Percentiles rank a stretch among this genome's conserved stretches.
phyloP scores from a whole-genome alignment of 202 grass and related monocot species.

The Schoenoplectus triqueter region DNA sequence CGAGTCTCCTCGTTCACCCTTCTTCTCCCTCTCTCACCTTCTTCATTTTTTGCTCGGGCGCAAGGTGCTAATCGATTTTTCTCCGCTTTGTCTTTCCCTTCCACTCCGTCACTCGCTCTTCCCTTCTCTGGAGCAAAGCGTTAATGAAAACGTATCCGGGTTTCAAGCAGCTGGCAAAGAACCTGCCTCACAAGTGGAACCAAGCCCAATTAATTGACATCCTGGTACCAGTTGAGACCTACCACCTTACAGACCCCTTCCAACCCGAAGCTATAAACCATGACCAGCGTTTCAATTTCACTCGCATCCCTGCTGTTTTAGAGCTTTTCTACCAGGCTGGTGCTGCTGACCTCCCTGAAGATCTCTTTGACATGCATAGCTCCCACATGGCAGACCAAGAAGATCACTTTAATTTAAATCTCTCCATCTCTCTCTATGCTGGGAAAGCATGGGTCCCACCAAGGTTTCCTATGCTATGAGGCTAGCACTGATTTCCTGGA shows the following conservation, averaged over 20 bases:
- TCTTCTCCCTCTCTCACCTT: too few species aligned
- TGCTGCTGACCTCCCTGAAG: constrained; percentile 44
- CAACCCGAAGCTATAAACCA: constrained; percentile 77
- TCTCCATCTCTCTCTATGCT: neutral
- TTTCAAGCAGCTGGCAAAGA: constrained; percentile 68
- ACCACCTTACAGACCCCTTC: constrained; percentile 64
- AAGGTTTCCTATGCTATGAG: neutral
- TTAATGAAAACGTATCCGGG: constrained; percentile 67
- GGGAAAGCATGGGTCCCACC: neutral
- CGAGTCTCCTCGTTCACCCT: too few species aligned
- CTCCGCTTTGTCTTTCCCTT: too few species aligned
- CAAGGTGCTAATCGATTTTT: too few species aligned
- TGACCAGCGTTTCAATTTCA: constrained; percentile 75
- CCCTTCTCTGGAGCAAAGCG: too few species aligned
- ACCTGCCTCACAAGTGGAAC: constrained; percentile 59
- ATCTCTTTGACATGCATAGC: neutral
- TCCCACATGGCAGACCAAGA: neutral
- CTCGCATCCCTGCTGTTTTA: constrained; percentile 62
- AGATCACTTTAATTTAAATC: neutral
- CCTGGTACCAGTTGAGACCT: constrained; percentile 65
- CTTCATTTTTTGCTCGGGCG: too few species aligned
- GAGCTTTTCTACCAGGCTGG: constrained; percentile 92
- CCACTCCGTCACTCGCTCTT: too few species aligned
- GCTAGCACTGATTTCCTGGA: neutral
- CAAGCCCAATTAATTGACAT: constrained; percentile 66